Evolutionary conservation across 1,284 basidiomycete species (phyloP).

Genomic region (Fomitopsis pinicola): DNA sequence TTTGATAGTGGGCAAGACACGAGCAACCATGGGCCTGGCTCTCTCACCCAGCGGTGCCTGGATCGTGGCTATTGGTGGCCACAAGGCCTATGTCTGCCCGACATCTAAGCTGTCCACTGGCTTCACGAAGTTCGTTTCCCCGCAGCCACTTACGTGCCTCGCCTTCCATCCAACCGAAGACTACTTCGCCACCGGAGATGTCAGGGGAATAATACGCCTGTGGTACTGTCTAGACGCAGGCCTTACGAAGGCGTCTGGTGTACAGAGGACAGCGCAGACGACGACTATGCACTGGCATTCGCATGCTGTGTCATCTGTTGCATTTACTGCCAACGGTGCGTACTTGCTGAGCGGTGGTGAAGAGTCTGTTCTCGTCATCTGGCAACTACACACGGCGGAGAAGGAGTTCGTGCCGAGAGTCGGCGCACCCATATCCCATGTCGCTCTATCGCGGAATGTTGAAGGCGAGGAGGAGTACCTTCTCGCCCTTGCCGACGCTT

Average conservation of each 20-base stretch:
- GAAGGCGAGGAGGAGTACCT: slow-evolving; percentile 82
- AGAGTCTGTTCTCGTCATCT: slow-evolving; percentile 93
- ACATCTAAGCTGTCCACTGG: slow-evolving; percentile 54
- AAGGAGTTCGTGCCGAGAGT: slow-evolving; percentile 92
- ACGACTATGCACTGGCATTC: slow-evolving; percentile 96
- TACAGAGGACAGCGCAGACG: slow-evolving; percentile 77
- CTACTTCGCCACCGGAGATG: slow-evolving; percentile 94
- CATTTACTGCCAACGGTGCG: slow-evolving; percentile 89
- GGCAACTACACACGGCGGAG: slow-evolving; percentile 86
- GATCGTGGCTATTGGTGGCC: slow-evolving; percentile 77
- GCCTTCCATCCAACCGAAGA: slow-evolving; percentile 88
- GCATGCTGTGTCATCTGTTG: slow-evolving; percentile 86
- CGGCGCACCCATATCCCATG: slow-evolving; percentile 79
- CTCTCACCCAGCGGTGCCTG: slow-evolving; percentile 79
- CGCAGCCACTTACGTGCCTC: slow-evolving; percentile 80
- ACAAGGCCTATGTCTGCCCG: slow-evolving; percentile 79
- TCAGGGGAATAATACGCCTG: slow-evolving; percentile 78
- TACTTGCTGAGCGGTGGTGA: slow-evolving; percentile 95
- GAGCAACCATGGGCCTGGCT: slow-evolving; percentile 57
- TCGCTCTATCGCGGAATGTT: slow-evolving; percentile 49
- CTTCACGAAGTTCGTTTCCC: slow-evolving; percentile 84
- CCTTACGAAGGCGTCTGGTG: slow-evolving; percentile 46
- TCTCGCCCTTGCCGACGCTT: slow-evolving; percentile 80
- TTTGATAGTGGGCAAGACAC: slow-evolving; percentile 65
- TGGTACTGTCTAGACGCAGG: slow-evolving; percentile 88